These are phyloP conservation scores for Penicillium malachiteum DNA, from an alignment of 495 filamentous ascomycete species.

Conservation along the genomic window DNA sequence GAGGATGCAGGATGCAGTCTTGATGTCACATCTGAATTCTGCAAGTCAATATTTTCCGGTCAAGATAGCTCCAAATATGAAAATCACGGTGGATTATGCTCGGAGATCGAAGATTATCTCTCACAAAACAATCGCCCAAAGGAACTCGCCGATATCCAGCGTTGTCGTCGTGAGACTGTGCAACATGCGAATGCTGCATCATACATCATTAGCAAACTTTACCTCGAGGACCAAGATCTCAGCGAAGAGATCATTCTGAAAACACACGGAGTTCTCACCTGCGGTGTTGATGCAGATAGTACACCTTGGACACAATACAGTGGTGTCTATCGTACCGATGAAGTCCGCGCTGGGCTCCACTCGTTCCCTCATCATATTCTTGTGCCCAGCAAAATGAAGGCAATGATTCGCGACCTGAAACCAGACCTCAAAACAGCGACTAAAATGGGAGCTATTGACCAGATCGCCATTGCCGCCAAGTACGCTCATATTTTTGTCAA, in stretches of 20 bases:
- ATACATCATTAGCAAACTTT: constrained; percentile 21
- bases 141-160: constrained; percentile 8
- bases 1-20: neutral
- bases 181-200: constrained; percentile 34
- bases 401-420: constrained; percentile 24
- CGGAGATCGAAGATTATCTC: neutral
- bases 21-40: constrained; percentile 1
- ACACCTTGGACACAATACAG: constrained; percentile 24
- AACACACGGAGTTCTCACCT: constrained; percentile 30
- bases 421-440: constrained; percentile 12
- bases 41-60: constrained; percentile 1
- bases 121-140: neutral
- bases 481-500: constrained; percentile 31
- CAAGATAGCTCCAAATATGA: neutral
- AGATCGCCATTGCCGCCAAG: constrained; percentile 29
- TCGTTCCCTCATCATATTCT: constrained; percentile 12
- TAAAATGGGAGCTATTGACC: constrained; percentile 22
- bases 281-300: constrained; percentile 9
- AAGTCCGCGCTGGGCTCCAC: constrained; percentile 19
- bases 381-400: constrained; percentile 32
- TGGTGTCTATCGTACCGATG: constrained; percentile 24
- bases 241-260: constrained; percentile 30
- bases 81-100: too few relatives aligned
- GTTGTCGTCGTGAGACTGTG: constrained; percentile 27
- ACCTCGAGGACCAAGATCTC: constrained; percentile 17